Conservation (phyloP, 257 asterid species). For the Salvia miltiorrhiza region DNA sequence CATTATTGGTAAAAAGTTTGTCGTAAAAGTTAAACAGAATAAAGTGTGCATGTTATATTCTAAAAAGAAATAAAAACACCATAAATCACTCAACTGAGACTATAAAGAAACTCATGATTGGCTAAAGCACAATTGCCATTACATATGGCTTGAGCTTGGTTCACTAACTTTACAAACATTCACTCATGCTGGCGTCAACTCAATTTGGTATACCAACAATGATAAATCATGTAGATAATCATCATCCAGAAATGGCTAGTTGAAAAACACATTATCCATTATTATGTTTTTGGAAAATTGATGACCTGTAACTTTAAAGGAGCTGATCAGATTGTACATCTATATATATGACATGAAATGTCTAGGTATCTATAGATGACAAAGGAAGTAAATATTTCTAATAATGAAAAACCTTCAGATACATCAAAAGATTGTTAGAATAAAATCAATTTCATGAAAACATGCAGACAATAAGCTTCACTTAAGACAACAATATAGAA, state of each 20-base stretch:
- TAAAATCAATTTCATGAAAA: neutral
- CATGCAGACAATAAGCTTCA: constrained; percentile 14
- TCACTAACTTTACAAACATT: neutral
- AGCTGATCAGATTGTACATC: too few relatives aligned
- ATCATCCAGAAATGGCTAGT: too few relatives aligned
- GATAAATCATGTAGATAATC: neutral
- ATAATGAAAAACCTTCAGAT: neutral
- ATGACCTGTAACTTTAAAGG: too few relatives aligned
- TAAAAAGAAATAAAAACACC: neutral
- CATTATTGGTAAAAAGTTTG: neutral
- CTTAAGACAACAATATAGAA: neutral
- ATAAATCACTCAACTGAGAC: neutral
- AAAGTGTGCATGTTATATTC: neutral
- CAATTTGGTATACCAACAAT: constrained; percentile 2
- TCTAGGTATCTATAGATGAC: neutral
- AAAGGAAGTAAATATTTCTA: neutral
- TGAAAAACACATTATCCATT: too few relatives aligned
- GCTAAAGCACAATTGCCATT: neutral
- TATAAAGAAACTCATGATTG: neutral
- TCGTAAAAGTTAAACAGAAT: neutral
- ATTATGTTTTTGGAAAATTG: too few relatives aligned
- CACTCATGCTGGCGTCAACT: neutral
- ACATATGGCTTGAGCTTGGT: neutral
- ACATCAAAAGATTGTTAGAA: constrained; percentile 13
- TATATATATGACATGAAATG: too few relatives aligned